Conservation (phyloP, 306 rosid genomes). For the Castanea mollissima region DNA sequence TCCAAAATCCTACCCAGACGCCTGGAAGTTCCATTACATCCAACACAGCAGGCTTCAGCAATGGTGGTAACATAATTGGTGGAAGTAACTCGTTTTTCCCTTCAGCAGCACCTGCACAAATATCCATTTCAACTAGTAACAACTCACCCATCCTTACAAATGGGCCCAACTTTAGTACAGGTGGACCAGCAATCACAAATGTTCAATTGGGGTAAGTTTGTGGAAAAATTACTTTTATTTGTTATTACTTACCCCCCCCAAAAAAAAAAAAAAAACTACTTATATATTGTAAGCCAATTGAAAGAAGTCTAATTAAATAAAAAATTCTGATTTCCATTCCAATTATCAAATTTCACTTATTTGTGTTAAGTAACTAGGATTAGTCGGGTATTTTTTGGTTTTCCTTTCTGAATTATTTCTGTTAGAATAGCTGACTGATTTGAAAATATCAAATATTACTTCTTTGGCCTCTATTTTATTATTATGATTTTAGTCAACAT, state of each 20-base stretch:
- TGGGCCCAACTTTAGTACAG: conserved; percentile 23
- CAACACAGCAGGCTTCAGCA: conserved; percentile 29
- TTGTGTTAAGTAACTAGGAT: background rate
- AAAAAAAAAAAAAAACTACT: background rate
- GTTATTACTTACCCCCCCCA: too few species aligned
- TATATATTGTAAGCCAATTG: conserved; percentile 11
- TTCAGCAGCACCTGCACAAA: conserved; percentile 25
- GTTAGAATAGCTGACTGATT: background rate
- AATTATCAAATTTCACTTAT: background rate
- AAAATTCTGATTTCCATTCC: background rate
- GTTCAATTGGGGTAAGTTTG: conserved; percentile 52
- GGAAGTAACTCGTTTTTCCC: conserved; percentile 34
- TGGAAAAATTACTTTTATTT: conserved; percentile 3
- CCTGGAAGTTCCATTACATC: conserved; percentile 37
- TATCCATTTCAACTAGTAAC: conserved; percentile 32
- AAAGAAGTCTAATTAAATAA: background rate
- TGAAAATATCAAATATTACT: background rate
- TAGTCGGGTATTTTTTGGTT: background rate
- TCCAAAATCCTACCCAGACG: conserved; percentile 32
- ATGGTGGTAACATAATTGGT: conserved; percentile 32
- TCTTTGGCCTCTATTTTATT: background rate
- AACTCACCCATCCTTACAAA: conserved; percentile 23
- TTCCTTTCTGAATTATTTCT: background rate
- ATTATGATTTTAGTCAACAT: background rate
- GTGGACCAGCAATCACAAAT: conserved; percentile 36